Conservation (phyloP, 2,329 filamentous ascomycete species). For the Clarireedia homoeocarpa region DNA sequence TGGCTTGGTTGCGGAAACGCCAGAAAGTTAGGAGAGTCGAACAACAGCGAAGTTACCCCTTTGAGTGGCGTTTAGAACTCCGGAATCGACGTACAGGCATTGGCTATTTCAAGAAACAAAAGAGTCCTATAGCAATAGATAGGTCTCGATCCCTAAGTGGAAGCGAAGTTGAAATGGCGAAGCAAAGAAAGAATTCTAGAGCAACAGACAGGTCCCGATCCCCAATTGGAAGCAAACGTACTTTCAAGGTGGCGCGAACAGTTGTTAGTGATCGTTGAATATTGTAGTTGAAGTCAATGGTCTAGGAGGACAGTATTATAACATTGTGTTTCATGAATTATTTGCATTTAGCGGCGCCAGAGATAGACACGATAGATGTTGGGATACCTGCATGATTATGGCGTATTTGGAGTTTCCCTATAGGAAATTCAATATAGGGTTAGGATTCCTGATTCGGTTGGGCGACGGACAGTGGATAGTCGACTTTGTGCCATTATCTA, state of each 20-base stretch:
- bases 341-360: constrained; percentile 5
- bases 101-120: too few species aligned
- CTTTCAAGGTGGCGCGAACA: too few species aligned
- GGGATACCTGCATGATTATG: not conserved
- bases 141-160: too few species aligned
- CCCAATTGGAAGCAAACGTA: too few species aligned
- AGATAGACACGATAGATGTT: constrained; percentile 2
- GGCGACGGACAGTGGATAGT: not conserved
- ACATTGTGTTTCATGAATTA: not conserved
- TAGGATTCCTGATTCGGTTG: not conserved
- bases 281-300: too few species aligned
- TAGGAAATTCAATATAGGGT: not conserved
- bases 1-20: not conserved
- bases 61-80: not conserved
- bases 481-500: not conserved
- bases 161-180: too few species aligned
- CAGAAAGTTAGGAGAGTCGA: not conserved
- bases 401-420: constrained; percentile 5
- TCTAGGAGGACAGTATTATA: not conserved
- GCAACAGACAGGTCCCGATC: too few species aligned
- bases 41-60: not conserved
- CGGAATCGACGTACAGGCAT: too few species aligned
- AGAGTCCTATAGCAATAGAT: too few species aligned
- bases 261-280: too few species aligned
- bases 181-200: too few species aligned